Conservation (phyloP, 306 rosid species). For the Vachellia collinsii region DNA sequence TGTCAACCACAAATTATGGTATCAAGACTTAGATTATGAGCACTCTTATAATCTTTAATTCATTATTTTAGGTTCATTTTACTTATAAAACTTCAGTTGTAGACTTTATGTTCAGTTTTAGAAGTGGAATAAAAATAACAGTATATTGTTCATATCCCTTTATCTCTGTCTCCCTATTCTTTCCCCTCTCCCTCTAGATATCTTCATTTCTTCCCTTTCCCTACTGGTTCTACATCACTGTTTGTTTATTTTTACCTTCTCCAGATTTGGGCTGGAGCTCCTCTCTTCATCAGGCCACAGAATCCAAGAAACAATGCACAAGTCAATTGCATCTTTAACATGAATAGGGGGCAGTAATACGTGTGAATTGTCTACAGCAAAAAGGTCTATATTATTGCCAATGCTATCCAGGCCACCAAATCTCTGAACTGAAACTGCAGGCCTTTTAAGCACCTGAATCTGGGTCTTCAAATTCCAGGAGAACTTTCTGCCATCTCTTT, state of each 20-base stretch:
- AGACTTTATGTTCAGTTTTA: neutral
- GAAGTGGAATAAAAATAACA: neutral
- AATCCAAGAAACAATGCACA: slow-evolving; percentile 83
- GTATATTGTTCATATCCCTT: neutral
- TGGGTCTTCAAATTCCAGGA: slow-evolving; percentile 92
- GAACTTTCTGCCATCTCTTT: slow-evolving; percentile 63
- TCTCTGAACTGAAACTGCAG: slow-evolving; percentile 77
- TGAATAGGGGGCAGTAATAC: slow-evolving; percentile 60
- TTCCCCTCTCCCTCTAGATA: neutral
- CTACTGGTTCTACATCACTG: neutral
- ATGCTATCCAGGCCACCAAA: slow-evolving; percentile 58
- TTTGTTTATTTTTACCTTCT: slow-evolving; percentile 65
- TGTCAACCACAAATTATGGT: neutral
- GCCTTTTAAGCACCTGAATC: slow-evolving; percentile 78
- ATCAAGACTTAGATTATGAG: neutral
- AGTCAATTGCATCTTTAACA: slow-evolving; percentile 70
- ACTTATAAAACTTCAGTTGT: neutral
- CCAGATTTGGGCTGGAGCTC: slow-evolving; percentile 82
- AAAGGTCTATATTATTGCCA: slow-evolving; percentile 54
- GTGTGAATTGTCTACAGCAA: slow-evolving; percentile 65
- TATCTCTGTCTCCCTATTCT: neutral
- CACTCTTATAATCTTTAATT: neutral
- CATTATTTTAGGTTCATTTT: neutral
- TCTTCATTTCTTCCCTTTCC: neutral
- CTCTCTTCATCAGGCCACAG: slow-evolving; percentile 99